Conservation (phyloP, 495 filamentous ascomycete genomes). For the Annulohypoxylon nitens region DNA sequence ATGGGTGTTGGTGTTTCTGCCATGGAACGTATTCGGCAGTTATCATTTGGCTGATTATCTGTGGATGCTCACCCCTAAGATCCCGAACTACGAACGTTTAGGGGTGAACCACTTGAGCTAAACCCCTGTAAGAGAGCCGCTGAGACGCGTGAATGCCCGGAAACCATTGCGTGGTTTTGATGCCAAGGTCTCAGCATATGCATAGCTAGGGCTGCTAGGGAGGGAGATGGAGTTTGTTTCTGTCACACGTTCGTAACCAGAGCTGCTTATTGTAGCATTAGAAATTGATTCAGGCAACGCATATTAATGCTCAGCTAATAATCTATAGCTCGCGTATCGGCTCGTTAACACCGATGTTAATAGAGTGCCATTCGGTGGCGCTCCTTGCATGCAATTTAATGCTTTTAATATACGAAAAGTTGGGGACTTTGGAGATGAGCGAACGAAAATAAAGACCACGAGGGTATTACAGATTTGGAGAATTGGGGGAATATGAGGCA, state of each 20-base stretch:
- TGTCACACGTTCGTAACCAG: conserved; percentile 17
- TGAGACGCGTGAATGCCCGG: conserved; percentile 19
- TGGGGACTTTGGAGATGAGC: conserved; percentile 29
- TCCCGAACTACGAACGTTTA: conserved; percentile 31
- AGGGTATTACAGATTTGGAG: conserved; percentile 25
- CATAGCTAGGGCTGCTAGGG: no score
- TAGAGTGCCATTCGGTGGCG: conserved; percentile 2
- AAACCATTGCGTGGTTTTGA: conserved; percentile 9
- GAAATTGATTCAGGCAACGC: conserved; percentile 28
- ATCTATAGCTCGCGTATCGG: conserved; percentile 20
- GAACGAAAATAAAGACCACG: conserved; percentile 13
- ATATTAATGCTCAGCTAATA: conserved; percentile 46
- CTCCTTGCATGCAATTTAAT: conserved; percentile 5
- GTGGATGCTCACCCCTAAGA: conserved; percentile 29
- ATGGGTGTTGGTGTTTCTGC: conserved; percentile 37
- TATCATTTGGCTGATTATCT: conserved; percentile 29
- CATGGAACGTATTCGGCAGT: conserved; percentile 43
- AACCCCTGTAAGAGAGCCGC: conserved; percentile 12
- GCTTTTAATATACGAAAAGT: conserved; percentile 9
- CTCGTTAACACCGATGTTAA: conserved; percentile 21
- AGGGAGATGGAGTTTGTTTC: neutral
- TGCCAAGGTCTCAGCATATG: conserved; percentile 24
- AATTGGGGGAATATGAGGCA: neutral
- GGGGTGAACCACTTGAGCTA: conserved; percentile 17
- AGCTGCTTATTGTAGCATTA: conserved; percentile 40